Evolutionary conservation across 768 basidiomycete species (phyloP).

Genomic region (Pulveroboletus sp.): DNA sequence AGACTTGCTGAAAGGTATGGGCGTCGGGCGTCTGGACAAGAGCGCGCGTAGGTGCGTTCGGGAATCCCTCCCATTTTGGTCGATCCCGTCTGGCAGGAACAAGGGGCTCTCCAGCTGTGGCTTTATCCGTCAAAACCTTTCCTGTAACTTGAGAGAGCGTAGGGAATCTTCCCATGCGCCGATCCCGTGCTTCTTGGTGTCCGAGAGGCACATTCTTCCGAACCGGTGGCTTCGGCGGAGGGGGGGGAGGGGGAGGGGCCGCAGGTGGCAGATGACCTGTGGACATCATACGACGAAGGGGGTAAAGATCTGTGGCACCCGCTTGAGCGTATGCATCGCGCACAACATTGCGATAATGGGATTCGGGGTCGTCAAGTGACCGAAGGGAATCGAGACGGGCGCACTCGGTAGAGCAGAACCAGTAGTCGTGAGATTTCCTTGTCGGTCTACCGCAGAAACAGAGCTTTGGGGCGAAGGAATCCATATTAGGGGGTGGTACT

Average conservation of each 20-base stretch:
- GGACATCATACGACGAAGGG: conserved; percentile 14
- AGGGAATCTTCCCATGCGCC: conserved; percentile 5
- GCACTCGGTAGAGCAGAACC: conserved; percentile 27
- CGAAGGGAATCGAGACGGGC: conserved; percentile 28
- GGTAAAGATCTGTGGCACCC: background rate
- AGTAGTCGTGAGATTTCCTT: conserved; percentile 24
- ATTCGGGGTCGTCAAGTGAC: conserved; percentile 18
- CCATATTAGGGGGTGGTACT: conserved; percentile 6
- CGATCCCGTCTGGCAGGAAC: background rate
- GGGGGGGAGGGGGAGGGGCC: background rate
- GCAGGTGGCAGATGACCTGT: conserved; percentile 1
- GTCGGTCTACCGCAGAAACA: conserved; percentile 29
- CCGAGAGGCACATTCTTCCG: background rate
- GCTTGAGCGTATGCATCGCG: conserved; percentile 14
- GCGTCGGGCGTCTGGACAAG: background rate
- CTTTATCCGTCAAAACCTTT: conserved; percentile 6
- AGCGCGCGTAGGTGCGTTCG: background rate
- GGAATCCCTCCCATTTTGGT: conserved; percentile 2
- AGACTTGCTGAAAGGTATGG: conserved; percentile 4
- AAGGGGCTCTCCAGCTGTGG: background rate
- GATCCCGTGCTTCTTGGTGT: background rate
- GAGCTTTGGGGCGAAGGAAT: conserved; percentile 11
- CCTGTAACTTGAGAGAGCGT: conserved; percentile 21
- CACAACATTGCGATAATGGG: conserved; percentile 26
- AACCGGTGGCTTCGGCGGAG: background rate